Evolutionary conservation across 164 flowering plant species (phyloP), one percentile per base, ranked within the genome.

Genomic region (Amborella trichopoda): DNA sequence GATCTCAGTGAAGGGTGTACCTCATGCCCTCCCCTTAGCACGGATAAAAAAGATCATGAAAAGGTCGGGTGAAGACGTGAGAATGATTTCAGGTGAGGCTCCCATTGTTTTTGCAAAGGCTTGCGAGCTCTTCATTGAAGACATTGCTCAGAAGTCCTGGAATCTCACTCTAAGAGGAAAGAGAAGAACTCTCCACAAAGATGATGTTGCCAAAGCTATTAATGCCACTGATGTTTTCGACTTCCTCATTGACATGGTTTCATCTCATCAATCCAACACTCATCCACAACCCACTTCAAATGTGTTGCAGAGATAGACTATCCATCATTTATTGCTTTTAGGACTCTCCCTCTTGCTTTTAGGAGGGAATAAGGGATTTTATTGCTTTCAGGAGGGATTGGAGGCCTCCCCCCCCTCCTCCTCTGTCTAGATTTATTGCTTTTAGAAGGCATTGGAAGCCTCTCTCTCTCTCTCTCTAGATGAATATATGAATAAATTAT

Each of bases 31-130:
- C 55, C 87, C 93, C 0, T 34, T 83, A 47, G 91, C 93, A 2
- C 70, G 87, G 57, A 77, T 79, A 58, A 83, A 79, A 78, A 83
- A 79, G 73, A 83, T 83, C 58, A 83, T 83, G 87, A 82, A 77
- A 72, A 70, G 59, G 21, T 75, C 82, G 0, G 71, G 80, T 0
- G 75, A 71, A 1, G 82, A 83, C 13, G 84, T 74, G 40, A 83
- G 73, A 68, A 83, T 83, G 84, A 73, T 83, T 14, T 77, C 83
- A 0, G 82, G 80, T 1, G 87, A 80, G 62, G 84, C 84, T 1
- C 87, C 87, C 2, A 70, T 83, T 28, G 73, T 80, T 10, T 79
- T 83, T 52, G 68, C 93, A 0, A 83, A 77, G 53, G 84, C 84
- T 1, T 75, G 84, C 49, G 83, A 77, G 62, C 62, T 79, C 6